phyloP scores from a whole-genome alignment of 495 filamentous ascomycete species.

The Neurospora sp. region DNA sequence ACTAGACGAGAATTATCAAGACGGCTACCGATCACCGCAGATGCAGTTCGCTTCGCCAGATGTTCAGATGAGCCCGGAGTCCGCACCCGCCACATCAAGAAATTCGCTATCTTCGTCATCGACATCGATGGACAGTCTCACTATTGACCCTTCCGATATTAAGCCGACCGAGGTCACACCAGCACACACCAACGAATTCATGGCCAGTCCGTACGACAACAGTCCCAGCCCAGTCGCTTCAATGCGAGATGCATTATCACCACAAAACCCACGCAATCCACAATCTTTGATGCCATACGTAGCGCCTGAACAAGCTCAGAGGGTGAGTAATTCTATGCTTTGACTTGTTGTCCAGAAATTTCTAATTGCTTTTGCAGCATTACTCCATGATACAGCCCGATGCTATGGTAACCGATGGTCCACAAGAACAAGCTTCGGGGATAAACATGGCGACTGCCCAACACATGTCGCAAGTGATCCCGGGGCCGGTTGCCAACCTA shows the following conservation, averaged over 20 bases:
- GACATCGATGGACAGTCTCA: not conserved
- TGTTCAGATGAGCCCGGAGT: not conserved
- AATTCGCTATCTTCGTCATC: not conserved
- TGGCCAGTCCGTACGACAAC: not conserved
- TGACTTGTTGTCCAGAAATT: not conserved
- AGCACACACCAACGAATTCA: not conserved
- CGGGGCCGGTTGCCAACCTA: not conserved
- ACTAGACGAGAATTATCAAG: not conserved
- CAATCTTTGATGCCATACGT: not conserved
- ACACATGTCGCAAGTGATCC: not conserved
- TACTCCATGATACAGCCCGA: not conserved
- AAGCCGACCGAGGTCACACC: not conserved
- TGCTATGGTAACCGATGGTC: not conserved
- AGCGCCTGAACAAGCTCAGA: not conserved
- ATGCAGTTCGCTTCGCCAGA: not conserved
- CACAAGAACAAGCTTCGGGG: not conserved
- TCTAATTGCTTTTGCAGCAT: not conserved
- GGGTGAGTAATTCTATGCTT: not conserved
- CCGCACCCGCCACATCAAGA: not conserved
- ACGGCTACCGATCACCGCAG: not conserved
- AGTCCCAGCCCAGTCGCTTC: not conserved
- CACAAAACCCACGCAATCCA: not conserved
- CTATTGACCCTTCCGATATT: not conserved
- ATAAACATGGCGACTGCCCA: not conserved
- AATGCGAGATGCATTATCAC: not conserved